phyloP scores from a whole-genome alignment of 2,329 filamentous ascomycete genomes.

The Xylaria arbuscula region DNA sequence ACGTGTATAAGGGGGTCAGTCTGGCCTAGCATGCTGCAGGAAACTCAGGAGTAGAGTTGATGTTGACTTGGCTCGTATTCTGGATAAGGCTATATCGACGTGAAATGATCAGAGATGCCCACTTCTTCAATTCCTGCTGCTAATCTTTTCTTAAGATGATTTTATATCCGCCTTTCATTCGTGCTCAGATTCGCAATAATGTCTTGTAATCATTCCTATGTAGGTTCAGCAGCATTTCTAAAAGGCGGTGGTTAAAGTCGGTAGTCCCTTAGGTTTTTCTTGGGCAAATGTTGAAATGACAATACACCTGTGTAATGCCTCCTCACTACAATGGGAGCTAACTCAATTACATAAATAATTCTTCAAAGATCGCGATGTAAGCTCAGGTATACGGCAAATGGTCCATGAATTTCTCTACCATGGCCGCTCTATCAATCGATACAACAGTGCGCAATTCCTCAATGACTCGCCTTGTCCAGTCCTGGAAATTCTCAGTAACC shows the following conservation, averaged over 20 bases:
- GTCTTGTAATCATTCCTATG: not conserved
- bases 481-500: conserved; percentile 3
- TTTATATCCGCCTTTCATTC: not conserved
- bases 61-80: too few species aligned
- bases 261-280: not conserved
- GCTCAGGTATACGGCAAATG: not conserved
- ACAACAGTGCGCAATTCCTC: not conserved
- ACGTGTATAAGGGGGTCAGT: not conserved
- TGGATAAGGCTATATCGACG: too few species aligned
- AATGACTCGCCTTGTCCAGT: not conserved
- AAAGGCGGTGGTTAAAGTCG: not conserved
- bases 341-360: not conserved
- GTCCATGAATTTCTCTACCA: not conserved
- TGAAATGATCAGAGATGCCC: too few species aligned
- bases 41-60: too few species aligned
- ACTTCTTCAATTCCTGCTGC: too few species aligned
- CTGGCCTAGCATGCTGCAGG: too few species aligned
- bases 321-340: not conserved
- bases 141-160: too few species aligned
- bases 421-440: not conserved
- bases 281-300: not conserved
- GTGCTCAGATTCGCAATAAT: not conserved
- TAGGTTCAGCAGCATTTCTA: not conserved
- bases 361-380: not conserved
- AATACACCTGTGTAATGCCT: not conserved